Percentiles rank a stretch among this genome's conserved stretches.
Conservation (phyloP, 768 basidiomycete species). For the Auricularia sp. region DNA sequence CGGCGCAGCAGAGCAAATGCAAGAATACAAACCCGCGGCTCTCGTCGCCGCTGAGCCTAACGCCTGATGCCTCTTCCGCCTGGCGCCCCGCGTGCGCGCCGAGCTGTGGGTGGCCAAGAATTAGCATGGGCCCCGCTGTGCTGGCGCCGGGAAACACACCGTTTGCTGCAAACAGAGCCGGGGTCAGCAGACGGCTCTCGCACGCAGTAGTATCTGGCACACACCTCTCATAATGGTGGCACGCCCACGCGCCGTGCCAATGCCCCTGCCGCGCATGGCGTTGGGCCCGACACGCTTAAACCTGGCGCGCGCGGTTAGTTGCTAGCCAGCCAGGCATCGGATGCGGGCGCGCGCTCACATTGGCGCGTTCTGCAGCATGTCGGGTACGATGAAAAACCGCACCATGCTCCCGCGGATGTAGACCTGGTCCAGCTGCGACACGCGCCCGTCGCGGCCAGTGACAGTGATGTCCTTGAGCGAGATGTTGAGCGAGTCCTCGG, state of each 20-base stretch:
- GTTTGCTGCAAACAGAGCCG: slow-evolving; percentile 46
- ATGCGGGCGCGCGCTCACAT: slow-evolving; percentile 46
- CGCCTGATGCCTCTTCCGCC: slow-evolving; percentile 72
- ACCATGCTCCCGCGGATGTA: slow-evolving; percentile 98
- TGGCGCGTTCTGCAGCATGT: slow-evolving; percentile 98
- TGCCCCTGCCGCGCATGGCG: slow-evolving; percentile 97
- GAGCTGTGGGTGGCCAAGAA: slow-evolving; percentile 39
- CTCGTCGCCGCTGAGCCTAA: slow-evolving; percentile 27
- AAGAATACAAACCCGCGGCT: slow-evolving; percentile 5
- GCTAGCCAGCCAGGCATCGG: background rate
- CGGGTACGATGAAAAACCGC: slow-evolving; percentile 97
- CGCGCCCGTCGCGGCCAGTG: slow-evolving; percentile 94
- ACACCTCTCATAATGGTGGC: slow-evolving; percentile 96
- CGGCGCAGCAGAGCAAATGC: background rate
- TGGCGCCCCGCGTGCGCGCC: slow-evolving; percentile 77
- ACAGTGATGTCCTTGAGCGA: slow-evolving; percentile 95
- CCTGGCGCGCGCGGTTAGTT: slow-evolving; percentile 38
- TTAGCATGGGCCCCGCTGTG: slow-evolving; percentile 11
- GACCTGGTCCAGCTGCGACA: slow-evolving; percentile 97
- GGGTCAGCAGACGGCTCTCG: slow-evolving; percentile 12
- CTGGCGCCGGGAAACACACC: slow-evolving; percentile 35
- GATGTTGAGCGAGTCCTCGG: slow-evolving; percentile 97
- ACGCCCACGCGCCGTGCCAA: slow-evolving; percentile 96
- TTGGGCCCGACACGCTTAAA: slow-evolving; percentile 98
- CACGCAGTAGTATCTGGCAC: slow-evolving; percentile 21